Evolutionary conservation across 768 basidiomycete genomes (phyloP).

Genomic region (Trametes cingulata): DNA sequence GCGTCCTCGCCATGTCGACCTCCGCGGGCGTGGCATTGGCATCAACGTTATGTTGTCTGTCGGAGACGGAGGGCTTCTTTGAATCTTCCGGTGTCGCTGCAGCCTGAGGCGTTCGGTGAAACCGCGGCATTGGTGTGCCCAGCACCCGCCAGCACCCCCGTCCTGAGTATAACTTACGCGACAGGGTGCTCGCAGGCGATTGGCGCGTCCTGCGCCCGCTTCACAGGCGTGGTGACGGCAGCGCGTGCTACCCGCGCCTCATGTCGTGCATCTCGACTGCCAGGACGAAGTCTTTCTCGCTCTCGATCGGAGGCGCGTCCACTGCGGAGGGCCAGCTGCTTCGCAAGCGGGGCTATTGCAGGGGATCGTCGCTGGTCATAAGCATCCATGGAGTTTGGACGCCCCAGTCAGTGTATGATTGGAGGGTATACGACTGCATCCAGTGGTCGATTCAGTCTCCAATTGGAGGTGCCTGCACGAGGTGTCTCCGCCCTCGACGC

Average conservation of each 20-base stretch:
- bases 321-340: background rate
- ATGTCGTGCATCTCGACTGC: constrained; percentile 5
- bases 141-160: constrained; percentile 1
- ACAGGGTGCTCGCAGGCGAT: constrained; percentile 2
- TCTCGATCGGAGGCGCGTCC: background rate
- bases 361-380: constrained; percentile 10
- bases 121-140: background rate
- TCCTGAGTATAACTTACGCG: constrained; percentile 11
- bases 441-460: background rate
- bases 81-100: background rate
- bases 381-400: background rate
- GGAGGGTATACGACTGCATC: background rate
- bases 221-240: background rate
- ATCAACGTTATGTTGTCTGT: background rate
- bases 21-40: background rate
- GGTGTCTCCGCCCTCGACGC: constrained; percentile 2
- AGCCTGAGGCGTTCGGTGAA: background rate
- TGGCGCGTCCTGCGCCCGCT: constrained; percentile 1
- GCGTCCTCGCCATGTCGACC: background rate
- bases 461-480: background rate
- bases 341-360: background rate
- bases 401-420: background rate
- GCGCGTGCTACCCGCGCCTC: constrained; percentile 7
- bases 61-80: background rate
- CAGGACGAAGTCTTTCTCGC: background rate